phyloP scores from a whole-genome alignment of 345 rosid species.

The Salix dunnii region DNA sequence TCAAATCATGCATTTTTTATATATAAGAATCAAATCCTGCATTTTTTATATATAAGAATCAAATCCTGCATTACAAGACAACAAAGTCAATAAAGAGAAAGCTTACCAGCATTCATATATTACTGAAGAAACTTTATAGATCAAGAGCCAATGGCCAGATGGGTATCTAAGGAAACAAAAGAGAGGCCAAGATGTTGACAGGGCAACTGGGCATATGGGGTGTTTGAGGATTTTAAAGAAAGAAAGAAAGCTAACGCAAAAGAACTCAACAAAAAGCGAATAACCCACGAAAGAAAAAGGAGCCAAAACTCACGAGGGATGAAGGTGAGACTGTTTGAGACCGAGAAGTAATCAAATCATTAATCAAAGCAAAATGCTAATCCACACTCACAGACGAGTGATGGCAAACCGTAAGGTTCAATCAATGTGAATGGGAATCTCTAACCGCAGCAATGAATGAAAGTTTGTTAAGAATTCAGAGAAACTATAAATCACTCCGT shows the following conservation, averaged over 20 bases:
- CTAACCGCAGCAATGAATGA: not conserved
- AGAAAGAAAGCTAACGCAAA: not conserved
- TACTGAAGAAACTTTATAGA: not conserved
- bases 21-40: not conserved
- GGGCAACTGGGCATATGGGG: not conserved
- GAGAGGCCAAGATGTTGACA: not conserved
- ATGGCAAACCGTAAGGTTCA: slow-evolving; percentile 15
- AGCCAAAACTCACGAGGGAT: not conserved
- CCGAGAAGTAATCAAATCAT: not conserved
- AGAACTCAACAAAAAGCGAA: not conserved
- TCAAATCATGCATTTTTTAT: not conserved
- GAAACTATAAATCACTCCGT: not conserved
- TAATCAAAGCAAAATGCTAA: not conserved
- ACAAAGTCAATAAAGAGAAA: not conserved
- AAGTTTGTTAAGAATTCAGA: not conserved
- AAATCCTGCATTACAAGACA: not conserved
- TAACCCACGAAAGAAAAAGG: not conserved
- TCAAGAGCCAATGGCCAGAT: slow-evolving; percentile 4
- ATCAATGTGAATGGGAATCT: slow-evolving; percentile 9
- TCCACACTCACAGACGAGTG: not conserved
- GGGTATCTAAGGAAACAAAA: not conserved
- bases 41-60: not conserved
- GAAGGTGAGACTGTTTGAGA: slow-evolving; percentile 2
- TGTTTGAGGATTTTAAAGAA: not conserved
- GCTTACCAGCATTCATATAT: not conserved